These are phyloP conservation scores for Amaranthus hypochondriacus DNA, from an alignment of 148 eudicot genomes.

Conservation along the genomic window DNA sequence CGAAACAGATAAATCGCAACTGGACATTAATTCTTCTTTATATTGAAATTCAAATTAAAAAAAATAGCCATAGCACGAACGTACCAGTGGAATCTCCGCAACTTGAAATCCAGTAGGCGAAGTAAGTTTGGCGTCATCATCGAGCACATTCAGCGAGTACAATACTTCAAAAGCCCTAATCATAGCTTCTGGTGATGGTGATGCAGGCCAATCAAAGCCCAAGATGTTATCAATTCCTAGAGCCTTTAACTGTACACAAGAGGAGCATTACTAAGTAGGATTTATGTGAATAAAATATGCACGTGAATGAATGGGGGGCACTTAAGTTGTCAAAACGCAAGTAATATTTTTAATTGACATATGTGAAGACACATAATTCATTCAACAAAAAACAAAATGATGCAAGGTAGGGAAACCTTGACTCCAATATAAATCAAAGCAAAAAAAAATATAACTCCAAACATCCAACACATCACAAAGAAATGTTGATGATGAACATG, in stretches of 20 bases:
- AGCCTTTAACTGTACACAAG: slow-evolving; percentile 72
- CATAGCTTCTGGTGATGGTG: slow-evolving; percentile 98
- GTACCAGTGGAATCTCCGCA: slow-evolving; percentile 93
- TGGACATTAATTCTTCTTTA: not conserved
- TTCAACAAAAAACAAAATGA: no score
- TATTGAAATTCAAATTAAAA: not conserved
- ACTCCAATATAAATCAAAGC: no score
- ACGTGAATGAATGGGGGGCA: not conserved
- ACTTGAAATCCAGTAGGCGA: slow-evolving; percentile 94
- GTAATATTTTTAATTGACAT: not conserved
- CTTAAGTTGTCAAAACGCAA: not conserved
- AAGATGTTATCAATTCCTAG: slow-evolving; percentile 93
- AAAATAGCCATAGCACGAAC: slow-evolving; percentile 11
- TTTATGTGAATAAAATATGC: not conserved
- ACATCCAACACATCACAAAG: no score
- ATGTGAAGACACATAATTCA: no score
- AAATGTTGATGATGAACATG: no score
- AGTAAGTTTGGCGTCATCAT: slow-evolving; percentile 97
- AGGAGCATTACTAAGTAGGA: not conserved
- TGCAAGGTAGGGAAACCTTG: no score
- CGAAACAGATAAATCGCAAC: not conserved
- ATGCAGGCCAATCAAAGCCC: slow-evolving; percentile 95
- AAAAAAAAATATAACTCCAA: no score
- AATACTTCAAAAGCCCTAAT: slow-evolving; percentile 95
- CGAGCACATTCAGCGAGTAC: slow-evolving; percentile 89